phyloP scores from a whole-genome alignment of 169 alveolate species.

The Cryptosporidium tyzzeri region DNA sequence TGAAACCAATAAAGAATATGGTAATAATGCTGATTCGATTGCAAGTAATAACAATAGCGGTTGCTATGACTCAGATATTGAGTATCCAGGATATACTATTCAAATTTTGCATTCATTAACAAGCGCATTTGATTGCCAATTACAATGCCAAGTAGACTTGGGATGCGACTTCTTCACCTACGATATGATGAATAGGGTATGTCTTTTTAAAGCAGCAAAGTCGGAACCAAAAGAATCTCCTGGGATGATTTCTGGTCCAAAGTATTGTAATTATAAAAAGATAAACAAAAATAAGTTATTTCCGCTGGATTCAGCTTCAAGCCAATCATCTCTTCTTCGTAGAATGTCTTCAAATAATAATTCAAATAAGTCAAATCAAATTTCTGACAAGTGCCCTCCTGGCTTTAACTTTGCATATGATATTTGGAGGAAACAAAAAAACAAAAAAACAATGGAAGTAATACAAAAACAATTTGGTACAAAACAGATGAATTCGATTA shows the following conservation, averaged over 20 bases:
- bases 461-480: constrained; percentile 70
- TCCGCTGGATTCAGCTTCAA: background rate
- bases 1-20: background rate
- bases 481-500: constrained; percentile 22
- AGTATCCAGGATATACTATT: constrained; percentile 70
- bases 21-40: background rate
- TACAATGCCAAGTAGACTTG: constrained; percentile 65
- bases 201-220: constrained; percentile 69
- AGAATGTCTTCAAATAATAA: constrained; percentile 13
- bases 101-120: constrained; percentile 58
- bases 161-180: constrained; percentile 71
- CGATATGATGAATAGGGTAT: constrained; percentile 46
- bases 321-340: constrained; percentile 44
- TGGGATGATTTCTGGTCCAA: constrained; percentile 73
- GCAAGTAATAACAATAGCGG: constrained; percentile 1
- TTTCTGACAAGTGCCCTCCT: constrained; percentile 43
- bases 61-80: constrained; percentile 70
- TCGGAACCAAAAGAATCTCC: constrained; percentile 23
- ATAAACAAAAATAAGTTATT: background rate
- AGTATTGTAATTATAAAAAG: constrained; percentile 33
- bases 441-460: constrained; percentile 59
- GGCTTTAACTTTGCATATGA: constrained; percentile 57
- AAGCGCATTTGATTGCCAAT: constrained; percentile 64
- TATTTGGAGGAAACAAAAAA: constrained; percentile 67
- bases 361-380: constrained; percentile 4